These are phyloP conservation scores for Malassezia yamatoensis DNA, from an alignment of 1,284 basidiomycete genomes.

Conservation along the genomic window DNA sequence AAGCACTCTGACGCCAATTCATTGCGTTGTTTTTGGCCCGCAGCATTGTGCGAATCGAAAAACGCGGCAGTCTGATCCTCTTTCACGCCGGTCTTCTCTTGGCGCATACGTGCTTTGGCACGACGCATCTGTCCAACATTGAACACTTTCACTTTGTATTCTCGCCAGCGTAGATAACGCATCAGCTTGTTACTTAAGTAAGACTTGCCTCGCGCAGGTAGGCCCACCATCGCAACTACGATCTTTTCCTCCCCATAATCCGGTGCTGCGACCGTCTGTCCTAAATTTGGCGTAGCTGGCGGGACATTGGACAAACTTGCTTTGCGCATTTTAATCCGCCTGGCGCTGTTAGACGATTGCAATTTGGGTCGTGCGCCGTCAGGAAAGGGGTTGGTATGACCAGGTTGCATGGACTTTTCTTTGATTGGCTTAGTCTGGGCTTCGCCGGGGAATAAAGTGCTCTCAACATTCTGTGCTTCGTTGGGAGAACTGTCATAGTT, in stretches of 20 bases:
- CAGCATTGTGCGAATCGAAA: conserved; percentile 76
- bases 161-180: conserved; percentile 62
- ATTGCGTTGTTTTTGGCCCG: conserved; percentile 69
- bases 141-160: conserved; percentile 97
- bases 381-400: conserved; percentile 4
- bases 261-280: conserved; percentile 69
- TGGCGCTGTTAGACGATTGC: neutral
- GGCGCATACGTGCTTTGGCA: conserved; percentile 66
- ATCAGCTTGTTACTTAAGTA: conserved; percentile 47
- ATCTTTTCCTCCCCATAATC: conserved; percentile 98
- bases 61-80: conserved; percentile 85
- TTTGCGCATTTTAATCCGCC: neutral
- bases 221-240: conserved; percentile 81
- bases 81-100: conserved; percentile 60
- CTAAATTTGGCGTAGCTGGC: conserved; percentile 25
- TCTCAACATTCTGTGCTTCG: conserved; percentile 3
- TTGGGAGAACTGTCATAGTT: conserved; percentile 4
- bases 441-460: conserved; percentile 8
- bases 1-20: conserved; percentile 80
- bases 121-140: conserved; percentile 93
- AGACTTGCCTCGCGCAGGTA: conserved; percentile 45
- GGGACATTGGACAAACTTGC: conserved; percentile 5
- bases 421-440: neutral
- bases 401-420: neutral
- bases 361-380: conserved; percentile 2